Percentiles rank a stretch among this genome's conserved stretches.
Evolutionary conservation across 1,284 basidiomycete species (phyloP).

Genomic region (Rhodotorula sp.): DNA sequence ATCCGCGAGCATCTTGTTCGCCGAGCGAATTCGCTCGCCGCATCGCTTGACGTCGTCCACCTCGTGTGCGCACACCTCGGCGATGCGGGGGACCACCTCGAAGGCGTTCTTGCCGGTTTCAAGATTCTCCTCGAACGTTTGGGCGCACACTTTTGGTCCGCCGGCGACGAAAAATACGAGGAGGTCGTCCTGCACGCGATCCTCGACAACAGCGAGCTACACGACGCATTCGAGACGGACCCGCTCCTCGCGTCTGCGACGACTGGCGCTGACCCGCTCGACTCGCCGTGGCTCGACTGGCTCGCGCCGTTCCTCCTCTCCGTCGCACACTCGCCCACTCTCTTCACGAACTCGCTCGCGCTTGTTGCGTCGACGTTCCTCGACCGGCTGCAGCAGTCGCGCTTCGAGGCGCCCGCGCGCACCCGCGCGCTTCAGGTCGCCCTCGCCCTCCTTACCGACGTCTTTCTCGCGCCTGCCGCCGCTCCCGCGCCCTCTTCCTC

Average conservation of each 20-base stretch:
- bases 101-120: slow-evolving; percentile 37
- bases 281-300: slow-evolving; percentile 41
- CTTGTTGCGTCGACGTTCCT: slow-evolving; percentile 39
- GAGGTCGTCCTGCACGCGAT: slow-evolving; percentile 40
- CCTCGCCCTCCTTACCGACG: slow-evolving; percentile 31
- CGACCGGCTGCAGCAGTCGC: slow-evolving; percentile 36
- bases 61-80: slow-evolving; percentile 42
- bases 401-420: slow-evolving; percentile 32
- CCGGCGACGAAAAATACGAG: slow-evolving; percentile 38
- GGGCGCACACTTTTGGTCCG: slow-evolving; percentile 30
- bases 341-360: slow-evolving; percentile 42
- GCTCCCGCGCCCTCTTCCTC: neutral
- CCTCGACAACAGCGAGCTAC: slow-evolving; percentile 36
- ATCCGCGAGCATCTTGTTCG: slow-evolving; percentile 30
- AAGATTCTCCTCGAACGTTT: slow-evolving; percentile 27
- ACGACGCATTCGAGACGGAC: slow-evolving; percentile 9
- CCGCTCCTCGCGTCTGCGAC: neutral
- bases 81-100: slow-evolving; percentile 40
- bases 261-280: neutral
- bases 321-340: slow-evolving; percentile 31
- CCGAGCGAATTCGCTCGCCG: neutral
- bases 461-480: slow-evolving; percentile 26
- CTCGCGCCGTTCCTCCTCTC: slow-evolving; percentile 42
- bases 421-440: slow-evolving; percentile 36
- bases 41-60: slow-evolving; percentile 36